These are phyloP conservation scores for Fusarium sambucinum DNA, from an alignment of 2,329 filamentous ascomycete species.

Conservation along the genomic window DNA sequence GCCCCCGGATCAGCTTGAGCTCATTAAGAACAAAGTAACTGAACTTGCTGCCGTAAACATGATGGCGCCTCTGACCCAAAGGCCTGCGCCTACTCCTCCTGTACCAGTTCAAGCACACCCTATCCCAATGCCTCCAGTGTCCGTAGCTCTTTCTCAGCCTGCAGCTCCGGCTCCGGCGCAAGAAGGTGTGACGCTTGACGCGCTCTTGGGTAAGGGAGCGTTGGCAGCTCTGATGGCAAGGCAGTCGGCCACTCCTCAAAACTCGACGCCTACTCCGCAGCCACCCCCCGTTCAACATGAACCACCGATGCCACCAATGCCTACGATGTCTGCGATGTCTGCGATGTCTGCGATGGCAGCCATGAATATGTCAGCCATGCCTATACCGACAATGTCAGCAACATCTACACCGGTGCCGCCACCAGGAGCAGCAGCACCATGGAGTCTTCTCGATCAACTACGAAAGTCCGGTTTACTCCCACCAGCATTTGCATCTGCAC, in stretches of 20 bases:
- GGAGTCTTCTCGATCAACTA: constrained; percentile 74
- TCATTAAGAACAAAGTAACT: constrained; percentile 87
- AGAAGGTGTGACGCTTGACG: constrained; percentile 65
- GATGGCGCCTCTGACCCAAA: constrained; percentile 61
- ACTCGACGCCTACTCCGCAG: constrained; percentile 59
- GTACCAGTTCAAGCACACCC: constrained; percentile 50
- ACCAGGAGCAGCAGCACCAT: constrained; percentile 60
- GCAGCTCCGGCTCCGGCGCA: constrained; percentile 51
- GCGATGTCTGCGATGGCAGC: constrained; percentile 34
- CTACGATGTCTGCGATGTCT: constrained; percentile 19
- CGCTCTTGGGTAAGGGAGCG: constrained; percentile 69
- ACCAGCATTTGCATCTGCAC: constrained; percentile 57
- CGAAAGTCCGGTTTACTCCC: constrained; percentile 75
- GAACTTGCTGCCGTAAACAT: constrained; percentile 75
- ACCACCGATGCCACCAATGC: constrained; percentile 20
- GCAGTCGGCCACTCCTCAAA: constrained; percentile 64
- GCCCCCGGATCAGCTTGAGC: constrained; percentile 82
- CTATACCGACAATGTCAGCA: constrained; percentile 56
- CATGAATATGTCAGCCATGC: constrained; percentile 55
- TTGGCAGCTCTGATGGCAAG: constrained; percentile 70
- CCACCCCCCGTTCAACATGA: constrained; percentile 33
- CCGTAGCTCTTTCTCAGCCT: constrained; percentile 50
- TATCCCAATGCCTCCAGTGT: constrained; percentile 52
- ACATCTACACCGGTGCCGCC: constrained; percentile 45
- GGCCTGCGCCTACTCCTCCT: constrained; percentile 55